Evolutionary conservation across 2,329 filamentous ascomycete genomes (phyloP).

Genomic region (Verticillium isaacii): DNA sequence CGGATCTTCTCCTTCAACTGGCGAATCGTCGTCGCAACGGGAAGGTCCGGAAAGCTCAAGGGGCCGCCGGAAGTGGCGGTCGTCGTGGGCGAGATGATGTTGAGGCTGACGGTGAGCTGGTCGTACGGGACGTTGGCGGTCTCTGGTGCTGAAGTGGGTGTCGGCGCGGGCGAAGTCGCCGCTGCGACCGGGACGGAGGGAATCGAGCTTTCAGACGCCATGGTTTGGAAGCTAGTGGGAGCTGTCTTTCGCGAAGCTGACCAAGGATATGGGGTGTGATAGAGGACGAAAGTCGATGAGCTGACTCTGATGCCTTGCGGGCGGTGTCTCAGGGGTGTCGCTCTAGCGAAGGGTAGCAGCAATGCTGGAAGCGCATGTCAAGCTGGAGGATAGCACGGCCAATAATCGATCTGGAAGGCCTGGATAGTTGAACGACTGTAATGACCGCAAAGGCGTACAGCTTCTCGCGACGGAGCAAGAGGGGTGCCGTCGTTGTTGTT

Average conservation of each 20-base stretch:
- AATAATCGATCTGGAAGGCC: neutral
- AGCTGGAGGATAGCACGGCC: neutral
- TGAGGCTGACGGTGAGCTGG: slow-evolving; percentile 45
- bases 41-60: slow-evolving; percentile 42
- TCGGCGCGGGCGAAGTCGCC: slow-evolving; percentile 9
- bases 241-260: neutral
- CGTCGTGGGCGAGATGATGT: slow-evolving; percentile 54
- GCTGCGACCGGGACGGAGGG: slow-evolving; percentile 20
- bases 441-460: neutral
- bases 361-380: slow-evolving; percentile 1
- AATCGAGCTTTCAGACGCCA: slow-evolving; percentile 30
- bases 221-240: slow-evolving; percentile 18
- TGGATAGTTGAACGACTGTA: neutral
- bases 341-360: neutral
- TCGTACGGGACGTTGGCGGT: slow-evolving; percentile 9
- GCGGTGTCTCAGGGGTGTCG: neutral
- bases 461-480: neutral
- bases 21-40: slow-evolving; percentile 46
- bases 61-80: slow-evolving; percentile 42
- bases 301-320: neutral
- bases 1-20: slow-evolving; percentile 56
- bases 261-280: neutral
- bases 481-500: neutral
- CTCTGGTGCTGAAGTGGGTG: slow-evolving; percentile 10
- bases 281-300: neutral